Conservation (phyloP, 1,284 basidiomycete genomes). For the Xerocomus nothofagi region DNA sequence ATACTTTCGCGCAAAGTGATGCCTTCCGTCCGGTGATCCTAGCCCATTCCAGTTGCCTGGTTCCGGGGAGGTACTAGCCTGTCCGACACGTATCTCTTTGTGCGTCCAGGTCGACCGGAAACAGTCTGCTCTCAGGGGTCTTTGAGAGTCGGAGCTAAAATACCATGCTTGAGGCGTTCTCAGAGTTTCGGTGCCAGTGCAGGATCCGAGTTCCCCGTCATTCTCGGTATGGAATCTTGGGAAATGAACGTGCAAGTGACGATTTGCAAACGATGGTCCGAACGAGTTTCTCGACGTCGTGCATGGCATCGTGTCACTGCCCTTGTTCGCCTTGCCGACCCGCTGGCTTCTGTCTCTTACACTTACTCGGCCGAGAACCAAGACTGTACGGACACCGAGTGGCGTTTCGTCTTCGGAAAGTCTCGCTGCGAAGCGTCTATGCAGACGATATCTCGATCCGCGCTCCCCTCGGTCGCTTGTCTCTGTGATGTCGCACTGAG, state of each 20-base stretch:
- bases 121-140: constrained; percentile 37
- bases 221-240: constrained; percentile 41
- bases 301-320: constrained; percentile 44
- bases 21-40: constrained; percentile 44
- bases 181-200: constrained; percentile 45
- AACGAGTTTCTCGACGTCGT: constrained; percentile 48
- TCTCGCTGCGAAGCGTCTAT: constrained; percentile 18
- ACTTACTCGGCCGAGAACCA: no score
- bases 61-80: constrained; percentile 39
- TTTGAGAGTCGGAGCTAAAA: constrained; percentile 49
- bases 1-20: constrained; percentile 45
- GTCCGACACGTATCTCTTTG: constrained; percentile 41
- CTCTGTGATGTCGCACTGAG: constrained; percentile 8
- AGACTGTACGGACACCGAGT: no score
- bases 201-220: constrained; percentile 40
- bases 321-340: constrained; percentile 43
- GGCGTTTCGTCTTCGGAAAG: constrained; percentile 7
- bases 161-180: constrained; percentile 53
- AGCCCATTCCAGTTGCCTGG: constrained; percentile 40
- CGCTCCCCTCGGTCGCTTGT: constrained; percentile 10
- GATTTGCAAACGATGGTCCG: constrained; percentile 26
- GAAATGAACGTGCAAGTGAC: not conserved
- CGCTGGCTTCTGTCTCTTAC: constrained; percentile 38
- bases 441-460: constrained; percentile 4
- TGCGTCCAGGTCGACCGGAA: constrained; percentile 58